Evolutionary conservation across 495 filamentous ascomycete species (phyloP).

Genomic region (Penicillium chermesinum): DNA sequence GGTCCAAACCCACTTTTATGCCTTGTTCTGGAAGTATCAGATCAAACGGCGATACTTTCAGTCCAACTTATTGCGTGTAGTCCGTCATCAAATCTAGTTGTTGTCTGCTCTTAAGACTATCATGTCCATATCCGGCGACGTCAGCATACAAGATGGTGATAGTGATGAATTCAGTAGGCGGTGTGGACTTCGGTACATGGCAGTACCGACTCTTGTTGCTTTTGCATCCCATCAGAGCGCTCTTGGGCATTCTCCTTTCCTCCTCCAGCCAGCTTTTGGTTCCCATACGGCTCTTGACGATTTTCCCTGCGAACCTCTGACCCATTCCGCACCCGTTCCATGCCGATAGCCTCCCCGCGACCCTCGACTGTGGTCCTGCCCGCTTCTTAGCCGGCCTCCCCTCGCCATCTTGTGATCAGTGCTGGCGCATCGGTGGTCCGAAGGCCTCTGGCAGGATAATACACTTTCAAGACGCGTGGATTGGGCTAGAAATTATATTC

Average conservation of each 20-base stretch:
- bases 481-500: neutral
- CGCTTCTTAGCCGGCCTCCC: slow-evolving; percentile 36
- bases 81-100: no score
- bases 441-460: slow-evolving; percentile 8
- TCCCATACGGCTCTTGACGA: slow-evolving; percentile 11
- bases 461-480: slow-evolving; percentile 20
- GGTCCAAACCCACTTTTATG: no score
- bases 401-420: slow-evolving; percentile 16
- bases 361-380: slow-evolving; percentile 34
- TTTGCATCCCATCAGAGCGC: slow-evolving; percentile 25
- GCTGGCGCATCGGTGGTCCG: slow-evolving; percentile 16
- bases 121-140: slow-evolving; percentile 19
- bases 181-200: slow-evolving; percentile 24
- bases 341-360: slow-evolving; percentile 32
- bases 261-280: slow-evolving; percentile 14
- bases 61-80: no score
- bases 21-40: no score
- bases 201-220: slow-evolving; percentile 33
- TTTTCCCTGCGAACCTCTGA: slow-evolving; percentile 6
- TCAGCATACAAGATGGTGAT: slow-evolving; percentile 21
- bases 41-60: no score
- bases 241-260: slow-evolving; percentile 22
- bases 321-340: slow-evolving; percentile 17
- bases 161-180: slow-evolving; percentile 27
- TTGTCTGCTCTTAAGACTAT: no score